Base-by-base conservation (phyloP, 1,284 basidiomycete genomes). In the Cerrena zonata region DNA sequence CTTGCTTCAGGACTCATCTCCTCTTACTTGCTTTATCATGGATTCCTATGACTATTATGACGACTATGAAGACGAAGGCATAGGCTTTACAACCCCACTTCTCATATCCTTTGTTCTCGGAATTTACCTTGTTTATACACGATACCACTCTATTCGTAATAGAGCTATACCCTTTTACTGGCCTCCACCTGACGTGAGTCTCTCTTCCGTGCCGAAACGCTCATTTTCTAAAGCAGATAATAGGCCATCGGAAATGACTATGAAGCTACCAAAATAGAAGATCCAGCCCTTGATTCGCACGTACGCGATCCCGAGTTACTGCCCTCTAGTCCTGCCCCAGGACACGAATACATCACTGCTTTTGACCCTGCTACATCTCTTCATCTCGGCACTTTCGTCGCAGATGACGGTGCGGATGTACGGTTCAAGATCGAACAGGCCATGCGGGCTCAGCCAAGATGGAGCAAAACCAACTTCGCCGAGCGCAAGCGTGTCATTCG, bases 341-440 rank as follows among this genome's bases (percentile, higher is more conserved):
- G 74, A 27, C 67, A 79, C 41, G 74, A 80, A 51, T 91, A 87
- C 60, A 87, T 98, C 50, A 94, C 91, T 1, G 86, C 86, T 67
- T 97, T 85, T 61, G 94, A 97, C 65, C 94, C 94, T 7, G 84
- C 92, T 4, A 95, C 91, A 3, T 87, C 84, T 19, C 74, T 86
- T 42, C 87, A 94, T 60, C 75, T 94, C 47, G 80, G 70, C 22
- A 89, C 86, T 1, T 67, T 80, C 61, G 61, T 87, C 44, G 80
- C 91, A 37, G 82, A 93, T 66, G 77, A 80, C 48, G 75, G 75
- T 23, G 70, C 66, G 3, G 83, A 86, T 55, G 92, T 97, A 46
- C 67, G 74, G 4, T 60, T 63, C 26, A 93, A 93, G 67, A 89
- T 98, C 54, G 55, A 63, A 2, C 69, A 64, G 13, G 91, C 94